Percentiles rank a stretch among this genome's conserved stretches.
phyloP scores from a whole-genome alignment of 768 basidiomycete genomes.

The Rhizopogon salebrosus region DNA sequence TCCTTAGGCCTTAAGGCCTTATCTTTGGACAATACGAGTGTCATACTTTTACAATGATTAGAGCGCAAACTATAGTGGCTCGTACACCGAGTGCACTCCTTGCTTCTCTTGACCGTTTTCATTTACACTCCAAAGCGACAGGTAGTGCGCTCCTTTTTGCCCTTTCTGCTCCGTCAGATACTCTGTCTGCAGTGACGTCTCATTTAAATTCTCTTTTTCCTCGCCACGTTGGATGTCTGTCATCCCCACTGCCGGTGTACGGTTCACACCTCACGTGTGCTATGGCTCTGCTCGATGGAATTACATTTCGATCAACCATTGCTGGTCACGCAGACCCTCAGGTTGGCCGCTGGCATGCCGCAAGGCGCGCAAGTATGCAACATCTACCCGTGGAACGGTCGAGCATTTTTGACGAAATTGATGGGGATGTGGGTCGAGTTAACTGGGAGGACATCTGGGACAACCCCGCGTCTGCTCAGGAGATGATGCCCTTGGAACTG shows the following conservation, averaged over 20 bases:
- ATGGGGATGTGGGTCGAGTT: constrained; percentile 12
- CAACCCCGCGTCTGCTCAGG: constrained; percentile 5
- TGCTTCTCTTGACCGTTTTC: neutral
- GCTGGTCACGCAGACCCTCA: constrained; percentile 53
- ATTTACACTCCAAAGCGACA: neutral
- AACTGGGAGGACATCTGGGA: constrained; percentile 55
- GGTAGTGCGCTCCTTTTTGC: constrained; percentile 15
- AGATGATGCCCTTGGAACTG: constrained; percentile 35
- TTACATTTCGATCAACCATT: constrained; percentile 59
- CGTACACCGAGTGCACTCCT: neutral
- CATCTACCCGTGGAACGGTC: neutral
- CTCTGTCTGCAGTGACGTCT: constrained; percentile 34
- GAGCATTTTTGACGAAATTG: constrained; percentile 2
- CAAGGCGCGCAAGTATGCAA: constrained; percentile 24
- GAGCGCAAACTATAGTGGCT: neutral
- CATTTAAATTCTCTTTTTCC: constrained; percentile 35
- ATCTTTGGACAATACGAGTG: neutral
- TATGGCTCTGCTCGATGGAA: constrained; percentile 41
- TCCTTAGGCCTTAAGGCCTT: too few species aligned
- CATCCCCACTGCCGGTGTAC: constrained; percentile 37
- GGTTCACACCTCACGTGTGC: constrained; percentile 37
- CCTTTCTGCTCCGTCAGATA: constrained; percentile 20
- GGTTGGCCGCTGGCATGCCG: constrained; percentile 71
- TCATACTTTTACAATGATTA: neutral
- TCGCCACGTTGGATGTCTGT: constrained; percentile 57